Base-by-base conservation (phyloP, 257 asterid genomes). In the Dorcoceras hygrometricum region DNA sequence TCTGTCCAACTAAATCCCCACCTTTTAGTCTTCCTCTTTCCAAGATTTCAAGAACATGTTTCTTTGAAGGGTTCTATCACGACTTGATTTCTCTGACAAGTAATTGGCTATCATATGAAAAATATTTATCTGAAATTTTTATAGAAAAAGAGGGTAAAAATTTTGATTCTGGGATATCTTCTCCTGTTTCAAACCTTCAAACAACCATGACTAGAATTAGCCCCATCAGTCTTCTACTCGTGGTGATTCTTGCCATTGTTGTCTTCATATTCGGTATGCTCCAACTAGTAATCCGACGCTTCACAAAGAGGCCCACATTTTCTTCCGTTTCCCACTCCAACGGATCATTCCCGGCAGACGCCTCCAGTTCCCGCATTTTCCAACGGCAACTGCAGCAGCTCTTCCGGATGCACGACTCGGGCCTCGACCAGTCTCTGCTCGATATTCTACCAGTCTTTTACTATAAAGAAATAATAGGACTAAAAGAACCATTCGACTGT, bases 311-410 rank as follows among this genome's bases (percentile, higher is more conserved):
- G 61, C 78, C 84, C 23, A 72, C 79, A 11, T 79, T 81, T 71
- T 76, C 95, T 3, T 81, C 91, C 22, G 27, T 84, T 67, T 81
- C 87, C 26, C 80, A 79, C 2, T 78, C 89, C 71, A 84, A 66
- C 56, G 76, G 84, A 65, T 43, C 53, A 16, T 60, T 50, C 68
- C 66, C 70, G n/a, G n/a, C n/a, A 3, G 91, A 87, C 23, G 12
- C 78, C 8, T 73, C 82, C 59, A 68, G 59, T 54, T 62, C 89
- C 68, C 84, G 78, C 53, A 59, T 78, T 39, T 73, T 87, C 24
- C 89, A 83, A 53, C 79, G 89, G 74, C 91, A 81, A 72, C 68
- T 87, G 69, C 86, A 78, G 69, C 81, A 81, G 4, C 83, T 81
- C 16, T 81, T 81, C 74, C 76, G 72, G 55, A 27, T 73, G 39